Evolutionary conservation across 768 basidiomycete species (phyloP).

Genomic region (Mycena floridula): DNA sequence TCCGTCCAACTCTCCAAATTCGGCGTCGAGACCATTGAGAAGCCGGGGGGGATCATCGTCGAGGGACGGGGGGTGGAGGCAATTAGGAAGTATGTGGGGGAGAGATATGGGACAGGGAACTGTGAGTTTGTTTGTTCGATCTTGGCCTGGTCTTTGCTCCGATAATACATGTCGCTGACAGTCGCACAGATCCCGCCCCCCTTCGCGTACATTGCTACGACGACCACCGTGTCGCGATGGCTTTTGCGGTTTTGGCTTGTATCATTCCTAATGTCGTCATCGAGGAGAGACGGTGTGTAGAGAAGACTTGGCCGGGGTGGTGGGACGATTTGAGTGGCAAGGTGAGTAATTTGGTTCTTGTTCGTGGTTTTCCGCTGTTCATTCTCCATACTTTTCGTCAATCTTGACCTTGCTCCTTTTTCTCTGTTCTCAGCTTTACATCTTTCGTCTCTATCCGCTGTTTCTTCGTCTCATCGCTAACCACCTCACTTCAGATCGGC

Average conservation of each 20-base stretch:
- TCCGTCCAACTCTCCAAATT: too few species aligned
- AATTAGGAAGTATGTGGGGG: constrained; percentile 46
- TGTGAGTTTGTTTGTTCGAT: too few species aligned
- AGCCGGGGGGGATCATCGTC: constrained; percentile 89
- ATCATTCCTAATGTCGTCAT: constrained; percentile 71
- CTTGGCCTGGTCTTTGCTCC: too few species aligned
- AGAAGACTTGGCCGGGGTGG: constrained; percentile 99
- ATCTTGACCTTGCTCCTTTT: constrained; percentile 3
- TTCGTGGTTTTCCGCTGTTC: too few species aligned
- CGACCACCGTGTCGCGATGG: constrained; percentile 98
- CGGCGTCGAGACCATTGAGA: constrained; percentile 85
- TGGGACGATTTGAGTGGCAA: constrained; percentile 98
- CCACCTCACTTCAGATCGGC: too few species aligned
- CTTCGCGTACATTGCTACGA: constrained; percentile 96
- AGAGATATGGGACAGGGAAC: too few species aligned
- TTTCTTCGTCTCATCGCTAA: too few species aligned
- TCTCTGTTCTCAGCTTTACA: neutral
- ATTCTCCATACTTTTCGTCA: neutral
- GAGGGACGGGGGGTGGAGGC: constrained; percentile 65
- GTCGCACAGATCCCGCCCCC: too few species aligned
- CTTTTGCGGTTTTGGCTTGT: constrained; percentile 83
- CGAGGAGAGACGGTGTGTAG: constrained; percentile 96
- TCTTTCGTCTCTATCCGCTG: too few species aligned
- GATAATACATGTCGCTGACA: too few species aligned
- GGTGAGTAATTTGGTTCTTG: constrained; percentile 46